These are phyloP conservation scores for Tylopilus sp. DNA, from an alignment of 1,284 basidiomycete species.

Conservation along the genomic window DNA sequence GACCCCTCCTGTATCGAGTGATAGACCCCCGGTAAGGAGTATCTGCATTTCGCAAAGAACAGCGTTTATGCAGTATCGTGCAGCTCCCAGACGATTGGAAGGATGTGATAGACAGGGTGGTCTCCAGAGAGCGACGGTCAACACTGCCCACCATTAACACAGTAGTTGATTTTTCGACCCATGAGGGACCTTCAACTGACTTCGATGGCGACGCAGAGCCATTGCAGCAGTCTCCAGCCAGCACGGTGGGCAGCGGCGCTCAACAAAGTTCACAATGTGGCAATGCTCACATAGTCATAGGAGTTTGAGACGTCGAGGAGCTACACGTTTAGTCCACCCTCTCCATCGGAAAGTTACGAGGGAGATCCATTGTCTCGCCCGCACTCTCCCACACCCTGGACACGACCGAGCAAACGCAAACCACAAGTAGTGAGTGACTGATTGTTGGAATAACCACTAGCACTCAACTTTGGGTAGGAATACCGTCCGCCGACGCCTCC, in stretches of 20 bases:
- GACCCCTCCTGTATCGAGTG: slow-evolving; percentile 28
- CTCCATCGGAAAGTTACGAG: slow-evolving; percentile 38
- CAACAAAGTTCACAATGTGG: slow-evolving; percentile 27
- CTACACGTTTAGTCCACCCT: slow-evolving; percentile 37
- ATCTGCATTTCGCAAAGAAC: not conserved
- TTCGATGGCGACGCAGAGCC: slow-evolving; percentile 32
- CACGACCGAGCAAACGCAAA: slow-evolving; percentile 33
- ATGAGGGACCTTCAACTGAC: slow-evolving; percentile 32
- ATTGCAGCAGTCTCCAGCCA: slow-evolving; percentile 38
- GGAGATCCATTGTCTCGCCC: slow-evolving; percentile 38
- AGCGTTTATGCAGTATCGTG: slow-evolving; percentile 13
- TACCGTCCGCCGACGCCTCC: slow-evolving; percentile 60
- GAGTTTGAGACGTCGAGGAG: slow-evolving; percentile 35
- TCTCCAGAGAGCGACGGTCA: slow-evolving; percentile 35
- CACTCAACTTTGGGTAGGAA: slow-evolving; percentile 33
- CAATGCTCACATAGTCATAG: slow-evolving; percentile 35
- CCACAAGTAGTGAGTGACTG: slow-evolving; percentile 35
- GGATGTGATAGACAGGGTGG: slow-evolving; percentile 43
- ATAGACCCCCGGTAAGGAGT: slow-evolving; percentile 47
- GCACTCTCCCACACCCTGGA: slow-evolving; percentile 36
- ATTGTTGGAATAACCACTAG: not conserved
- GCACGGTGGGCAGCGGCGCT: slow-evolving; percentile 35
- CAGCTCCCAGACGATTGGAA: slow-evolving; percentile 56
- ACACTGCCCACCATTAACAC: slow-evolving; percentile 39
- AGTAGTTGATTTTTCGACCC: slow-evolving; percentile 36